Conservation (phyloP, 1,139 yeast genomes). For the Kodamaea arcana region DNA sequence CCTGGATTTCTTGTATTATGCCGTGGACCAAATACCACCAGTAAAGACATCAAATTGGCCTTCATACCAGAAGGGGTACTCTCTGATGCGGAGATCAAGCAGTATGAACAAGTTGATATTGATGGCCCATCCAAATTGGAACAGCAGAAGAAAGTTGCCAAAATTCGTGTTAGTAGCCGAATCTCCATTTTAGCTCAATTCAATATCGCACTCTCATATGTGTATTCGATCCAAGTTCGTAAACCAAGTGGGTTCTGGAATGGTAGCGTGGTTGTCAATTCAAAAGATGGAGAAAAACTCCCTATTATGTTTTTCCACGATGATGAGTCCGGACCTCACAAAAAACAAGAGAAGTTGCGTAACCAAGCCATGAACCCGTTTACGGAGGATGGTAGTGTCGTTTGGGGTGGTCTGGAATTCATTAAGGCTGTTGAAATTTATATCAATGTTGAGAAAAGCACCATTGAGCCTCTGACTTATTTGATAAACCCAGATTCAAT, state of each 20-base stretch:
- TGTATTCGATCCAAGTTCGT: constrained; percentile 79
- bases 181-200: constrained; percentile 58
- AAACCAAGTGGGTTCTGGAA: constrained; percentile 92
- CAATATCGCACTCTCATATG: constrained; percentile 53
- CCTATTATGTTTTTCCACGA: constrained; percentile 93
- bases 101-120: constrained; percentile 53
- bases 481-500: constrained; percentile 77
- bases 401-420: constrained; percentile 92
- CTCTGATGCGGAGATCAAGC: constrained; percentile 42
- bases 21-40: constrained; percentile 48
- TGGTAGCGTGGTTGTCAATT: constrained; percentile 77
- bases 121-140: constrained; percentile 14
- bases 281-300: constrained; percentile 61
- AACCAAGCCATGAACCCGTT: constrained; percentile 74
- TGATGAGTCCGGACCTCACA: constrained; percentile 74
- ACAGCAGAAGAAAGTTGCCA: constrained; percentile 17
- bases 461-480: constrained; percentile 67
- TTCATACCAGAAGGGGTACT: constrained; percentile 72
- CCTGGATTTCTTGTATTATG: constrained; percentile 70
- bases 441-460: constrained; percentile 63
- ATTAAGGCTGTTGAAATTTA: constrained; percentile 48
- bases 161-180: constrained; percentile 35
- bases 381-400: constrained; percentile 54
- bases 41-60: constrained; percentile 59
- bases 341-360: constrained; percentile 52